Base-by-base conservation (phyloP, 2,329 filamentous ascomycete species). In the Cladosporium sp. region DNA sequence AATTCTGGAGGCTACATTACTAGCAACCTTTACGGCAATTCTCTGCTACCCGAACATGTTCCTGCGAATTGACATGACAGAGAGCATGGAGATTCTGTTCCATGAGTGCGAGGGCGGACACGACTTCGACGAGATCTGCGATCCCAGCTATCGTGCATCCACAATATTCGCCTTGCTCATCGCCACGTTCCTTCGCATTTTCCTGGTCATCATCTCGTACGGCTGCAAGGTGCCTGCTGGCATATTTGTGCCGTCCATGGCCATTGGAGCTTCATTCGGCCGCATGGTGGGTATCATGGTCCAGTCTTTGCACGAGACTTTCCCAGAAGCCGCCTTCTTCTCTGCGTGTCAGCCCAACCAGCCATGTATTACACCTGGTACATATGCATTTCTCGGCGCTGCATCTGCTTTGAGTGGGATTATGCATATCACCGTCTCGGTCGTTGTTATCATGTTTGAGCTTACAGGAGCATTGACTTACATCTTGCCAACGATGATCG, bases 401-500 rank as follows among this genome's bases (percentile, higher is more conserved):
- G 95, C 89, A 0, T 94, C 95, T 1, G 92, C 95, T 0, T 83
- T 99, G 28, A 94, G 91, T 76, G 95, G 95, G 11, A 97, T 98
- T 74, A 99, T 98, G 94, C 95, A 98, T 78, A 91, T 99, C 68
- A 97, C 94, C 0, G 89, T 99, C 18, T 96, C 93, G 0, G 93
- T 99, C 11, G 94, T 97, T 2, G 95, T 99, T 73, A 99, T 99
- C 78, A 98, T 99, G 95, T 98, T 98, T 74, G 95, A 99, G 79
- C 85, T 99, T 58, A 99, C 95, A 0, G 95, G 95, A n/a, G 95
- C 95, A 7, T 81, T 98, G 67, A 97, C 93, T 1, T 99, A 99
- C 75, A 98, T 99, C 69, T 82, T 99, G 31, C 95, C 95, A 0
- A 98, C 94, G 16, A 99, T 99, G 95, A 97, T 99, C 72, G 95